A percentile compares a stretch with the other conserved stretches of the same genome.
These are phyloP conservation scores for Didymella sp. DNA, from an alignment of 2,329 filamentous ascomycete genomes.

Conservation along the genomic window DNA sequence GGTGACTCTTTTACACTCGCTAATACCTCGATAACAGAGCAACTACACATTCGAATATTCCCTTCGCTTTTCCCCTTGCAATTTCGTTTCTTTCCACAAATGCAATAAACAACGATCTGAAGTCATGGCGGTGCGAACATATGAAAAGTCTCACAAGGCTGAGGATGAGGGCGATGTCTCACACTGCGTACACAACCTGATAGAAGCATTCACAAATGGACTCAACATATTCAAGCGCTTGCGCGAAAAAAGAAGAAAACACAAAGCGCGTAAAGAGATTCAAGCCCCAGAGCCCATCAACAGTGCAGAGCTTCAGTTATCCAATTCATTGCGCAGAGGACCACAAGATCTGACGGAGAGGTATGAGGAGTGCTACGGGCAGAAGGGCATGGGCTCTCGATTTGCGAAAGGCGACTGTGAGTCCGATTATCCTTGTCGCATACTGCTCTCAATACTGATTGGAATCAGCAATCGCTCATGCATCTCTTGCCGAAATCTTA, in stretches of 20 bases:
- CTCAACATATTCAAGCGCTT: slow-evolving; percentile 55
- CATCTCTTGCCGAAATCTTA: slow-evolving; percentile 55
- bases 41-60: slow-evolving; percentile 22
- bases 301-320: slow-evolving; percentile 49
- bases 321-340: slow-evolving; percentile 51
- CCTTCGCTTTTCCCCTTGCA: slow-evolving; percentile 25
- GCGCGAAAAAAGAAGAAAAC: slow-evolving; percentile 43
- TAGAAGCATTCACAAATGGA: slow-evolving; percentile 55
- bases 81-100: slow-evolving; percentile 15
- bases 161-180: slow-evolving; percentile 38
- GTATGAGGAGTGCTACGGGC: slow-evolving; percentile 50
- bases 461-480: slow-evolving; percentile 53
- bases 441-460: not conserved
- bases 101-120: slow-evolving; percentile 18
- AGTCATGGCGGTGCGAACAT: slow-evolving; percentile 35
- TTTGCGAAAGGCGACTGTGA: slow-evolving; percentile 56
- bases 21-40: slow-evolving; percentile 29
- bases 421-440: slow-evolving; percentile 16
- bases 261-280: slow-evolving; percentile 37
- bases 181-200: slow-evolving; percentile 51
- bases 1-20: slow-evolving; percentile 37
- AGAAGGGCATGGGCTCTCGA: slow-evolving; percentile 41
- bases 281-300: slow-evolving; percentile 28
- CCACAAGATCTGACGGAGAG: slow-evolving; percentile 53
- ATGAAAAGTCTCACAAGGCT: slow-evolving; percentile 27